These are phyloP conservation scores for Pythium insidiosum DNA, from an alignment of 352 stramenopile genomes.

Conservation along the genomic window DNA sequence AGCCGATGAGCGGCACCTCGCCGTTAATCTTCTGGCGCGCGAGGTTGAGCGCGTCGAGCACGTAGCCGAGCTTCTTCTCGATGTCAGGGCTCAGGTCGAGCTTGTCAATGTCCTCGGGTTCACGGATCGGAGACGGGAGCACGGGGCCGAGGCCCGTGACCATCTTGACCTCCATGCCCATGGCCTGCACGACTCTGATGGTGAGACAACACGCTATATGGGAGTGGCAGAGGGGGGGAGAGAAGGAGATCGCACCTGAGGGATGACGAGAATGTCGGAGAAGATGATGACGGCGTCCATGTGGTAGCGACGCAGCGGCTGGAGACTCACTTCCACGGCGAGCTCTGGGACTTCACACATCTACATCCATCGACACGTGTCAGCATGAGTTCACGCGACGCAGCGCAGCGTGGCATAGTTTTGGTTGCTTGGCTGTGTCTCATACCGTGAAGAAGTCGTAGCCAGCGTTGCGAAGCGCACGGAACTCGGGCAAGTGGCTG, in stretches of 20 bases:
- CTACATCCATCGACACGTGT: conserved; percentile 14
- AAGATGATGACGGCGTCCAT: conserved; percentile 99
- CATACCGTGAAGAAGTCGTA: conserved; percentile 87
- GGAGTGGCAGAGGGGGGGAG: no score
- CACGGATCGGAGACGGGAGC: conserved; percentile 61
- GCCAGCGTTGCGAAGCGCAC: conserved; percentile 66
- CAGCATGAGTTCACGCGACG: background rate
- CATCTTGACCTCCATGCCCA: conserved; percentile 97
- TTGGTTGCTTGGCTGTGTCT: no score
- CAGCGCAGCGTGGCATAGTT: background rate
- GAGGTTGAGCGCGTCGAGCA: conserved; percentile 92
- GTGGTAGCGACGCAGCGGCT: conserved; percentile 91
- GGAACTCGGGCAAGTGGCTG: conserved; percentile 85
- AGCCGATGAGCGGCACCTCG: conserved; percentile 96
- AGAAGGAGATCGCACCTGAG: no score
- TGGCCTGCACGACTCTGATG: no score
- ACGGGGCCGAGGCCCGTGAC: conserved; percentile 90
- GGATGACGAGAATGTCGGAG: conserved; percentile 98
- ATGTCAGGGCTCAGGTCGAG: conserved; percentile 88
- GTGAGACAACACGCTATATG: no score
- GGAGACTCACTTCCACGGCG: conserved; percentile 95
- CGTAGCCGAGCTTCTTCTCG: conserved; percentile 91
- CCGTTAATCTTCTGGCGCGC: conserved; percentile 88
- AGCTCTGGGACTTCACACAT: conserved; percentile 83
- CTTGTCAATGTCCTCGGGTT: conserved; percentile 85